phyloP scores from a whole-genome alignment of 2,329 filamentous ascomycete genomes.

The Verticillium albo-atrum region DNA sequence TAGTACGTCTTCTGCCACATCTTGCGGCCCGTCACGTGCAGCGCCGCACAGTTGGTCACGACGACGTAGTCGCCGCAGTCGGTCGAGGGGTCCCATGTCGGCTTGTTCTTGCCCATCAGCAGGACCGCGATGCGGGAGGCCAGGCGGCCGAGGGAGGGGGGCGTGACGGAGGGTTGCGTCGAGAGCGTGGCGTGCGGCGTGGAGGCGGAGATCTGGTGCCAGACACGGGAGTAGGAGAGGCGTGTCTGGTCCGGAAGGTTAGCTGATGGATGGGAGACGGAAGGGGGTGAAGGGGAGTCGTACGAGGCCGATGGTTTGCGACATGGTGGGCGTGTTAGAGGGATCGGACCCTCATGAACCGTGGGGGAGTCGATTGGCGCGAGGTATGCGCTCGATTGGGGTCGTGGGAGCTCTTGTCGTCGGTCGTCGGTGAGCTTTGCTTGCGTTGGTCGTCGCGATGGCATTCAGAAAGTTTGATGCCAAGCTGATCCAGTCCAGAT shows the following conservation, averaged over 20 bases:
- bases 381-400: neutral
- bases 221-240: slow-evolving; percentile 92
- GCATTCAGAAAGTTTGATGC: slow-evolving; percentile 1
- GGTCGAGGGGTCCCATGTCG: slow-evolving; percentile 92
- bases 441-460: neutral
- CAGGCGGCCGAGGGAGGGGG: slow-evolving; percentile 82
- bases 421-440: neutral
- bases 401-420: neutral
- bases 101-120: slow-evolving; percentile 99
- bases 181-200: slow-evolving; percentile 58
- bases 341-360: slow-evolving; percentile 11
- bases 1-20: slow-evolving; percentile 94
- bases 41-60: slow-evolving; percentile 79
- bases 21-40: slow-evolving; percentile 89
- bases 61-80: slow-evolving; percentile 99
- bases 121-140: slow-evolving; percentile 81
- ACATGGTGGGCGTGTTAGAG: slow-evolving; percentile 50
- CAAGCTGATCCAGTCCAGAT: neutral
- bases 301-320: slow-evolving; percentile 75
- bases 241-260: slow-evolving; percentile 61
- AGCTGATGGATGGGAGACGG: neutral
- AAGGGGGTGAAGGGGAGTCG: slow-evolving; percentile 12
- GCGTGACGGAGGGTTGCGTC: slow-evolving; percentile 52
- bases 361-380: neutral
- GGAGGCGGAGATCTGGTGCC: slow-evolving; percentile 80